These are phyloP conservation scores for Chlorella sorokiniana DNA, from an alignment of 139 green algal genomes.

Conservation along the genomic window DNA sequence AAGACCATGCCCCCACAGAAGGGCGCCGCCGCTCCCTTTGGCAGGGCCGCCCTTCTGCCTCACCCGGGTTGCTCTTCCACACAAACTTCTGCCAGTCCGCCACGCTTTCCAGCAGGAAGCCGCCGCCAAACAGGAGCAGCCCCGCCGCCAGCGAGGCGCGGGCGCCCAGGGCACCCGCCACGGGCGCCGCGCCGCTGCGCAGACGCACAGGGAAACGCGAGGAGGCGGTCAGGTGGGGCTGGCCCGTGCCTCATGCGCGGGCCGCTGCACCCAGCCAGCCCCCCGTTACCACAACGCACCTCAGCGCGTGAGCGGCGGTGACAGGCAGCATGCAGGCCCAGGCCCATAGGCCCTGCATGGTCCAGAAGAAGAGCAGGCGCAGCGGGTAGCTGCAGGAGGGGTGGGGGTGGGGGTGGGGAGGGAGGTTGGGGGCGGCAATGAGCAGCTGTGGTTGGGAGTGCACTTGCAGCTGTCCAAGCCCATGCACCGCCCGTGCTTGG, in stretches of 20 bases:
- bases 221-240: background rate
- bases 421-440: background rate
- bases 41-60: background rate
- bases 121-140: slow-evolving; percentile 22
- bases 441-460: background rate
- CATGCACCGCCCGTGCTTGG: too few species aligned
- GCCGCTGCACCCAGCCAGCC: background rate
- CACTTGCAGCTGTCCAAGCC: too few species aligned
- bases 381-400: slow-evolving; percentile 31
- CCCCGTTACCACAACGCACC: background rate
- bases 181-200: background rate
- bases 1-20: too few species aligned
- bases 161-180: background rate
- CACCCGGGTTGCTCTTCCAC: slow-evolving; percentile 43
- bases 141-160: background rate
- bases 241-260: too few species aligned
- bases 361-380: slow-evolving; percentile 48
- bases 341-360: slow-evolving; percentile 44
- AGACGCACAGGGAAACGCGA: background rate
- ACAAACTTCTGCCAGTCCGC: slow-evolving; percentile 55
- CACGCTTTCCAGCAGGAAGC: slow-evolving; percentile 41
- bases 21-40: too few species aligned
- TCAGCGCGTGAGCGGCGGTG: slow-evolving; percentile 38
- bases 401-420: background rate
- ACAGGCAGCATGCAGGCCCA: slow-evolving; percentile 50